Evolutionary conservation across 1,284 basidiomycete species (phyloP), one percentile per base, ranked within the genome.

Genomic region (Sphaerobolus stellatus): DNA sequence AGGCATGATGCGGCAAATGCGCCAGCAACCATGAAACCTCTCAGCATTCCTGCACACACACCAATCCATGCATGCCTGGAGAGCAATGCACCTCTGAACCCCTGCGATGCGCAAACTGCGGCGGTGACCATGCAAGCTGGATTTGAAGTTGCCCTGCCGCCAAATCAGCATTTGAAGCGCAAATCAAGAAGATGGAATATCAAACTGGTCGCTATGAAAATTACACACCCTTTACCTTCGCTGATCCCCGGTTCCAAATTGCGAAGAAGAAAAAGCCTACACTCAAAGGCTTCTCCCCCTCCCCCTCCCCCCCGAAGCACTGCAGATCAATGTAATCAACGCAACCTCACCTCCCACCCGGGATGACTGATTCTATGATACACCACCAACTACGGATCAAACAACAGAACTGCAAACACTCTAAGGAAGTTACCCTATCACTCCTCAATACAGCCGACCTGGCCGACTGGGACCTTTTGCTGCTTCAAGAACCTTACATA

Each of bases 381-480:
- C 44, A 25, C 13, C 44, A 27, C 5, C 8, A 46, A 6, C 24
- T 46, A 6, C 11, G 25, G n/a, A 63, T 71, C n/a, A 65, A 61
- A 61, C 68, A 71, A 49, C 64, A 66, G 16, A 61, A 64, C 44
- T 46, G 44, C 24, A 24, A 18, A 8, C 27, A 65, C 9, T 68
- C 67, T 52, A 67, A 64, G 20, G 70, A 69, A 0, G 8, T 49
- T 8, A 24, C 16, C 2, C 27, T 53, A 43, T 53, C 54, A 29
- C 3, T 72, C 49, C 57, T 70, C 25, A 18, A 64, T 53, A 2
- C 58, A 41, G 50, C 52, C n/a, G 8, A 28, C 16, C 57, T 60
- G 48, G 20, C 41, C 50, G 50, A 65, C 61, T 65, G 56, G 46
- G 66, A 74, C 47, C n/a, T n/a, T n/a, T n/a, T n/a, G n/a, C n/a